Conservation (phyloP, 208 protist genomes). For the Wallacemonas sp. region DNA sequence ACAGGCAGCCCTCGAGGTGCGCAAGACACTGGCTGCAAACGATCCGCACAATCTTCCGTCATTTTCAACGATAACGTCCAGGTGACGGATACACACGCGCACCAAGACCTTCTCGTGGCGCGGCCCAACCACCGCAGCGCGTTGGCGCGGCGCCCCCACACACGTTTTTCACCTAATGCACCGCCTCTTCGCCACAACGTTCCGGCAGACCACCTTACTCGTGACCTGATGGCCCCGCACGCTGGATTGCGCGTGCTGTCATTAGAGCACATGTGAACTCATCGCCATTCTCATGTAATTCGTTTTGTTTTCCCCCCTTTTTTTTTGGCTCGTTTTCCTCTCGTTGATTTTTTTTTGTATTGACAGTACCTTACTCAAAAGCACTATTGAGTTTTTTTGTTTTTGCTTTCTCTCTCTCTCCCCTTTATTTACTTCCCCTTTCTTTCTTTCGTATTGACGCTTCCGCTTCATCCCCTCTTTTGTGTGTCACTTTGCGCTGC, state of each 20-base stretch:
- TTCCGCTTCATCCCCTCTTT: too few relatives aligned
- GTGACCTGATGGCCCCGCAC: background rate
- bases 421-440: background rate
- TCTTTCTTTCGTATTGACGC: too few relatives aligned
- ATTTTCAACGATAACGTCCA: conserved; percentile 6
- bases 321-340: conserved; percentile 6
- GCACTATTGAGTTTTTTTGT: background rate
- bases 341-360: conserved; percentile 10
- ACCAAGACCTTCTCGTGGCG: conserved; percentile 3
- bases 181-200: background rate
- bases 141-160: background rate
- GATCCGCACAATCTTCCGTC: background rate
- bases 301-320: background rate
- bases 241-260: background rate
- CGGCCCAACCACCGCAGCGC: conserved; percentile 2
- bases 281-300: too few relatives aligned
- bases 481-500: too few relatives aligned
- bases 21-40: background rate
- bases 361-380: background rate
- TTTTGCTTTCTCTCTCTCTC: background rate
- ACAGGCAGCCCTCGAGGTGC: background rate
- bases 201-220: background rate
- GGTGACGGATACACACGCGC: background rate
- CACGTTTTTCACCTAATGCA: background rate
- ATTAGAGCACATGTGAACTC: background rate